Conservation (phyloP, 495 filamentous ascomycete genomes). For the Aspergillus cavernicola region DNA sequence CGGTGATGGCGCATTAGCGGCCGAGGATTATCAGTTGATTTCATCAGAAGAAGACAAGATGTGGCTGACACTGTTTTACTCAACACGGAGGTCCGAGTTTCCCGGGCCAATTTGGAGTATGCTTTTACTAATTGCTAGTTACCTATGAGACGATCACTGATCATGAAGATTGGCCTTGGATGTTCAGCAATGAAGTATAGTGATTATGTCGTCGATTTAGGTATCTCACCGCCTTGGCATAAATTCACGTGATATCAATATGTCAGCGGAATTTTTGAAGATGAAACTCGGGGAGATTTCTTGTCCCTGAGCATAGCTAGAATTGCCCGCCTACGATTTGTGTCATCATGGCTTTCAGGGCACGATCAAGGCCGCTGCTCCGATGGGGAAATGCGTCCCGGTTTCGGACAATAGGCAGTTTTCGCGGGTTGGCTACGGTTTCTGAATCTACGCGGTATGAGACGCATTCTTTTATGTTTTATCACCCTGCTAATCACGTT, state of each 20-base stretch:
- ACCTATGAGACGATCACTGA: background rate
- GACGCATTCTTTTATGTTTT: background rate
- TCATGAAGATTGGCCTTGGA: background rate
- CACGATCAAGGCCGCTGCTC: constrained; percentile 27
- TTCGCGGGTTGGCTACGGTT: constrained; percentile 46
- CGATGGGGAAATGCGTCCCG: constrained; percentile 31
- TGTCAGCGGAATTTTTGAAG: background rate
- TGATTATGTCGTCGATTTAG: background rate
- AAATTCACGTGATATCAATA: background rate
- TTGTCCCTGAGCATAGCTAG: background rate
- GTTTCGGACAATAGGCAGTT: constrained; percentile 16
- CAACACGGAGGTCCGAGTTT: background rate
- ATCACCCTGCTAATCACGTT: background rate
- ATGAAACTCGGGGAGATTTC: background rate
- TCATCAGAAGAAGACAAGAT: too few species aligned
- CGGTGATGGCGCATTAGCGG: constrained; percentile 24
- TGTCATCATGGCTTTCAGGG: constrained; percentile 35
- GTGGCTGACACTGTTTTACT: background rate
- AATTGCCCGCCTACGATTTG: background rate
- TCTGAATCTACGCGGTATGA: constrained; percentile 41
- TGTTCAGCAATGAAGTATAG: background rate
- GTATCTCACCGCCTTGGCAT: background rate
- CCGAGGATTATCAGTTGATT: too few species aligned
- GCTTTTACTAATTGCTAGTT: too few species aligned
- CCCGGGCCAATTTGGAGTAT: background rate